These are phyloP conservation scores for Rhypophila decipiens DNA, from an alignment of 495 filamentous ascomycete species.

Conservation along the genomic window DNA sequence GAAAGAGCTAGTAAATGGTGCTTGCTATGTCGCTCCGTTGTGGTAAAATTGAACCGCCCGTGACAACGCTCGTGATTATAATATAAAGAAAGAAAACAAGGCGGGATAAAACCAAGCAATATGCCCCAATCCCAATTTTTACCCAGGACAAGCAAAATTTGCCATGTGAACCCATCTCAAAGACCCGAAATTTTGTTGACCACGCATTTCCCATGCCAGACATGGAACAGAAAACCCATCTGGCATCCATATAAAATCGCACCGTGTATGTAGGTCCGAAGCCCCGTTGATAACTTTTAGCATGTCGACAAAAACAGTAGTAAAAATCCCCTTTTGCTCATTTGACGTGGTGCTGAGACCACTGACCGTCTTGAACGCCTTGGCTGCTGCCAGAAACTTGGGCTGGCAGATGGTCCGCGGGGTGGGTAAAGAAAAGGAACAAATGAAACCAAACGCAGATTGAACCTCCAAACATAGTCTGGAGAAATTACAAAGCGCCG, in stretches of 20 bases:
- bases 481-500: not conserved
- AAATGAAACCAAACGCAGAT: constrained; percentile 5
- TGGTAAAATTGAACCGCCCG: too few relatives aligned
- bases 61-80: too few relatives aligned
- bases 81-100: too few relatives aligned
- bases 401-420: not conserved
- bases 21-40: too few relatives aligned
- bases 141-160: constrained; percentile 9
- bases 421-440: constrained; percentile 6
- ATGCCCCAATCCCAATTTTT: constrained; percentile 17
- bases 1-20: too few relatives aligned
- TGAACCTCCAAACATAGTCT: not conserved
- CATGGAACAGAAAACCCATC: constrained; percentile 8
- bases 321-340: constrained; percentile 13
- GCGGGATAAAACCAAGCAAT: too few relatives aligned
- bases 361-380: constrained; percentile 10
- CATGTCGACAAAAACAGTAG: constrained; percentile 6
- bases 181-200: constrained; percentile 24
- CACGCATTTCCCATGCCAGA: constrained; percentile 16
- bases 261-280: constrained; percentile 17
- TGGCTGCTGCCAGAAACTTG: not conserved
- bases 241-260: constrained; percentile 14
- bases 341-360: constrained; percentile 6
- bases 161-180: constrained; percentile 7
- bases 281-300: constrained; percentile 25